Evolutionary conservation across 2,329 filamentous ascomycete species (phyloP).

Genomic region (Alternaria consortialis): DNA sequence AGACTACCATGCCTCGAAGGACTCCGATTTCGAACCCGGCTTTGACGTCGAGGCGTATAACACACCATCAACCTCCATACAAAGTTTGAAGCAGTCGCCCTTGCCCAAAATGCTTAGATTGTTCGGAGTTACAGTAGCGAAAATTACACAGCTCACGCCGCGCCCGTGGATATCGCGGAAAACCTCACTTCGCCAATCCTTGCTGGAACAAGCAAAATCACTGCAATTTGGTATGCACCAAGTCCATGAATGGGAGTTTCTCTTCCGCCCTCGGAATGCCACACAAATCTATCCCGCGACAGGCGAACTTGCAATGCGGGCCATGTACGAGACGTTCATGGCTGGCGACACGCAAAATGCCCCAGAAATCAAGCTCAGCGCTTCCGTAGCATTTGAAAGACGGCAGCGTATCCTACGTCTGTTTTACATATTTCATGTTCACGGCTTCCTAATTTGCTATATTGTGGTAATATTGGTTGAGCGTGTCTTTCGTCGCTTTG

Average conservation of each 20-base stretch:
- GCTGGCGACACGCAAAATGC: background rate
- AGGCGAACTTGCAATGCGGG: background rate
- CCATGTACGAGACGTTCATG: background rate
- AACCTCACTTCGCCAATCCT: background rate
- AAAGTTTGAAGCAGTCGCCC: background rate
- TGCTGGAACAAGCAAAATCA: background rate
- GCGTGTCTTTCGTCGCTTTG: background rate
- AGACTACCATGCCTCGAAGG: background rate
- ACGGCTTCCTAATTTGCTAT: background rate
- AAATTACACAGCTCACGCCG: background rate
- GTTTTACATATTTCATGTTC: background rate
- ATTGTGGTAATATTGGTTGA: background rate
- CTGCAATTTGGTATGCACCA: background rate
- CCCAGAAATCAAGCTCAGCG: background rate
- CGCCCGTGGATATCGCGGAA: background rate
- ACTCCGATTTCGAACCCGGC: background rate
- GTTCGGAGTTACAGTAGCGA: background rate
- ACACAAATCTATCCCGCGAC: background rate
- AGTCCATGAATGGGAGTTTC: background rate
- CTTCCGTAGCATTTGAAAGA: background rate
- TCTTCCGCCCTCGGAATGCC: background rate
- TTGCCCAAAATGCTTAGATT: background rate
- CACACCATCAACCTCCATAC: background rate
- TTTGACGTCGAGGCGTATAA: background rate
- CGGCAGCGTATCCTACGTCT: background rate